Percentiles rank a stretch among this genome's conserved stretches.
Conservation (phyloP, 2,329 filamentous ascomycete genomes). For the Emergomyces orientalis region DNA sequence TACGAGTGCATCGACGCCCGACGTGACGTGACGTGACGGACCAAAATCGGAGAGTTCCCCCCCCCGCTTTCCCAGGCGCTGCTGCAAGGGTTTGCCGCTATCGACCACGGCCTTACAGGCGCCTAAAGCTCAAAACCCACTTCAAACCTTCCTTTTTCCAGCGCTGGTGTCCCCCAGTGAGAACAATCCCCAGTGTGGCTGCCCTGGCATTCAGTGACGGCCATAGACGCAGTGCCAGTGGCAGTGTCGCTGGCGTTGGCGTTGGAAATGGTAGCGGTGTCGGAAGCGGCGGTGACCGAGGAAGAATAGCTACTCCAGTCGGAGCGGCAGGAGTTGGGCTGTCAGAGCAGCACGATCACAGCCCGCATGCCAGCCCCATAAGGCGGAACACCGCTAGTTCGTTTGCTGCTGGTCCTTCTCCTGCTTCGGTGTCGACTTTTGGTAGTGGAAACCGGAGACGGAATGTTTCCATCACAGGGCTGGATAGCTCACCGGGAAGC, state of each 20-base stretch:
- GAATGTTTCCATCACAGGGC: constrained; percentile 34
- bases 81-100: not conserved
- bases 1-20: not conserved
- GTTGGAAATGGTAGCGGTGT: constrained; percentile 15
- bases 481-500: constrained; percentile 41
- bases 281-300: constrained; percentile 12
- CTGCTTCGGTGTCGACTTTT: not conserved
- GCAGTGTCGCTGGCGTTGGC: constrained; percentile 6
- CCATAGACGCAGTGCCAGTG: constrained; percentile 14
- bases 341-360: not conserved
- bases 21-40: not conserved
- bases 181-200: constrained; percentile 13
- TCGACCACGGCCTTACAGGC: not conserved
- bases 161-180: constrained; percentile 5
- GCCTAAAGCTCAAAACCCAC: not conserved
- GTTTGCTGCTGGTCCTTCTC: constrained; percentile 5
- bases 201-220: constrained; percentile 13
- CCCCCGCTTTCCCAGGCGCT: not conserved
- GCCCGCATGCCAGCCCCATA: constrained; percentile 2
- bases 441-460: constrained; percentile 25
- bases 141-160: not conserved
- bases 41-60: not conserved
- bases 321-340: not conserved
- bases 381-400: constrained; percentile 4
- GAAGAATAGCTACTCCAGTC: not conserved